phyloP scores from a whole-genome alignment of 306 rosid genomes.

The Crotalaria pallida region DNA sequence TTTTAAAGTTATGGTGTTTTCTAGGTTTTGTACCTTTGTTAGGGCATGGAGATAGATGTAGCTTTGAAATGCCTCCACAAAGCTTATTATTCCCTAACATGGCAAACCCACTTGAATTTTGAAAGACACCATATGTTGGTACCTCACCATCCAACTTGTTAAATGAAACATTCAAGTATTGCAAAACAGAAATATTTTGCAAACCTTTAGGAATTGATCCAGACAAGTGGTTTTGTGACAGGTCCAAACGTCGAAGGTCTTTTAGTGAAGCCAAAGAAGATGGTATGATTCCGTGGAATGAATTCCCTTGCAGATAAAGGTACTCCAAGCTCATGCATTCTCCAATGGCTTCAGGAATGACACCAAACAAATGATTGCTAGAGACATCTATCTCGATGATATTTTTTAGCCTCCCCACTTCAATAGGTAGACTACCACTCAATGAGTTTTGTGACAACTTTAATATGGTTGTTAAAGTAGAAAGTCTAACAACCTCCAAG shows the following conservation, averaged over 20 bases:
- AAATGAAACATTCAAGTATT: conserved; percentile 18
- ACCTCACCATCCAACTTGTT: neutral
- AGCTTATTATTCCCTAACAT: neutral
- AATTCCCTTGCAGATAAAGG: conserved; percentile 25
- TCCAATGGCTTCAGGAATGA: conserved; percentile 31
- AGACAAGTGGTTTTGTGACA: conserved; percentile 26
- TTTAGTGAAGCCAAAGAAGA: conserved; percentile 12
- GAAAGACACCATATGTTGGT: neutral
- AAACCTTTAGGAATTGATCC: conserved; percentile 33
- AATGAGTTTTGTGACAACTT: conserved; percentile 30
- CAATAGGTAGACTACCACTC: conserved; percentile 13
- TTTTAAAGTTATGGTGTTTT: neutral
- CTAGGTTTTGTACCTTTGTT: neutral
- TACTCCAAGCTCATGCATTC: conserved; percentile 21
- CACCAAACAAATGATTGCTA: conserved; percentile 18
- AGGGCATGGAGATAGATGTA: conserved; percentile 1
- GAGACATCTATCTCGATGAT: neutral
- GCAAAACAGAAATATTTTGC: neutral
- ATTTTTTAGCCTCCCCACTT: conserved; percentile 6
- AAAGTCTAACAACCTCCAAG: neutral
- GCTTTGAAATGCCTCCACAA: neutral
- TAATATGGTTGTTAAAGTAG: neutral
- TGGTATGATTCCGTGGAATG: conserved; percentile 30
- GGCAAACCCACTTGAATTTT: neutral
- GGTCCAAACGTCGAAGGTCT: conserved; percentile 20